These are phyloP conservation scores for Dacryopinax spathularia DNA, from an alignment of 768 basidiomycete genomes.

Conservation along the genomic window DNA sequence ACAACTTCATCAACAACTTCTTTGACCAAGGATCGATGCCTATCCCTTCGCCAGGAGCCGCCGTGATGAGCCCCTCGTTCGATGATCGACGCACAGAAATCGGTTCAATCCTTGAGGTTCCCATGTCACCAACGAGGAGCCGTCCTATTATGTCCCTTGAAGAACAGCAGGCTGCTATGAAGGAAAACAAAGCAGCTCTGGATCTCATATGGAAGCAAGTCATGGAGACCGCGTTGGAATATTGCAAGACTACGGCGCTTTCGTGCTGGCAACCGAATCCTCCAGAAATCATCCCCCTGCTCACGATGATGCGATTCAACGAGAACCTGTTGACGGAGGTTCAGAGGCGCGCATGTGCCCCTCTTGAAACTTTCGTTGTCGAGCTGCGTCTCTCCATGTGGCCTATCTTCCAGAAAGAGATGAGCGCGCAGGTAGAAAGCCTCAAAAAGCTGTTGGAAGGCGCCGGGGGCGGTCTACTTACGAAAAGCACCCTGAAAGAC, in stretches of 20 bases:
- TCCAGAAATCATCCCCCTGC: slow-evolving; percentile 59
- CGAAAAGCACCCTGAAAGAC: slow-evolving; percentile 52
- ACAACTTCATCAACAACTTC: slow-evolving; percentile 72
- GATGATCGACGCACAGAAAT: not conserved
- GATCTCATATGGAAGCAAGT: slow-evolving; percentile 79
- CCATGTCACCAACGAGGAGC: not conserved
- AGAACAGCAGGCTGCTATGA: slow-evolving; percentile 39
- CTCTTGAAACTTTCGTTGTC: slow-evolving; percentile 71
- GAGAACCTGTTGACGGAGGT: slow-evolving; percentile 65
- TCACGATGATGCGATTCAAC: slow-evolving; percentile 84
- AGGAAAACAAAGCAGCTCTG: slow-evolving; percentile 20
- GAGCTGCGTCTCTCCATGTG: slow-evolving; percentile 73
- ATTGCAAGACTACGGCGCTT: slow-evolving; percentile 40
- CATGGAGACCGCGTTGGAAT: slow-evolving; percentile 80
- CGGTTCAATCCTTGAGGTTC: not conserved
- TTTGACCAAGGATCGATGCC: slow-evolving; percentile 34
- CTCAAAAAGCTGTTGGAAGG: slow-evolving; percentile 75
- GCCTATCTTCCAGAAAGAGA: slow-evolving; percentile 83
- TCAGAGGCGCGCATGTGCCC: slow-evolving; percentile 60
- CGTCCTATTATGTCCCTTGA: slow-evolving; percentile 14
- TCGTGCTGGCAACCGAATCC: slow-evolving; percentile 26
- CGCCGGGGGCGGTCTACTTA: slow-evolving; percentile 29
- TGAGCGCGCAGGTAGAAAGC: slow-evolving; percentile 70
- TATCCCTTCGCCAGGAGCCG: not conserved
- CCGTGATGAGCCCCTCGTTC: not conserved